phyloP scores from a whole-genome alignment of 495 filamentous ascomycete genomes.

The Penicillium ucsense region DNA sequence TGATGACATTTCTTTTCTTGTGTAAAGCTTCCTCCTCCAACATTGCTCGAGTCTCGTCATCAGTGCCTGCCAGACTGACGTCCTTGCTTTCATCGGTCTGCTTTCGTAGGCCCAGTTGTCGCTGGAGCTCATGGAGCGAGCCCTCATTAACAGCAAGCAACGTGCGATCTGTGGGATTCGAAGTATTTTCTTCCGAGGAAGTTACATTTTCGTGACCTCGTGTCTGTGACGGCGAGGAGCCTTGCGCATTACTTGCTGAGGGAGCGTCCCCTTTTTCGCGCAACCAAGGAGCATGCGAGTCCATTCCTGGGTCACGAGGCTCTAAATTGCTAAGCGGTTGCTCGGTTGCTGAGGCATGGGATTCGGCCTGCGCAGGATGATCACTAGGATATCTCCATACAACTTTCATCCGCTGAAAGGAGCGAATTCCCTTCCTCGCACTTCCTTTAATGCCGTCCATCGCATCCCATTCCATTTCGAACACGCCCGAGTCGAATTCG shows the following conservation, averaged over 20 bases:
- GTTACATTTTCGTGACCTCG: neutral
- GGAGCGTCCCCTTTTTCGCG: constrained; percentile 16
- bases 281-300: constrained; percentile 59
- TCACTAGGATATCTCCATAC: constrained; percentile 58
- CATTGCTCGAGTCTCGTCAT: constrained; percentile 31
- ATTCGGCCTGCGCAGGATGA: constrained; percentile 12
- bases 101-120: constrained; percentile 56
- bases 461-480: constrained; percentile 54
- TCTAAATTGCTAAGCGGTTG: constrained; percentile 48
- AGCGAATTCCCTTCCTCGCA: constrained; percentile 64
- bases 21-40: constrained; percentile 5
- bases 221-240: neutral
- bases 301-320: constrained; percentile 48
- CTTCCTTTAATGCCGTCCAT: constrained; percentile 77
- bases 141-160: constrained; percentile 3
- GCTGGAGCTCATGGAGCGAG: constrained; percentile 27
- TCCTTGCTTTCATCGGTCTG: constrained; percentile 49
- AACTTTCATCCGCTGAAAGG: constrained; percentile 76
- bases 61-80: constrained; percentile 57
- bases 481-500: constrained; percentile 49
- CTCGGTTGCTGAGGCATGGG: constrained; percentile 11
- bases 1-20: constrained; percentile 1
- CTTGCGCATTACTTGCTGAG: neutral
- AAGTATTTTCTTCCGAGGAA: neutral
- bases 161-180: neutral